These are phyloP conservation scores for Eimeria tenella DNA, from an alignment of 169 alveolate species.

Conservation along the genomic window DNA sequence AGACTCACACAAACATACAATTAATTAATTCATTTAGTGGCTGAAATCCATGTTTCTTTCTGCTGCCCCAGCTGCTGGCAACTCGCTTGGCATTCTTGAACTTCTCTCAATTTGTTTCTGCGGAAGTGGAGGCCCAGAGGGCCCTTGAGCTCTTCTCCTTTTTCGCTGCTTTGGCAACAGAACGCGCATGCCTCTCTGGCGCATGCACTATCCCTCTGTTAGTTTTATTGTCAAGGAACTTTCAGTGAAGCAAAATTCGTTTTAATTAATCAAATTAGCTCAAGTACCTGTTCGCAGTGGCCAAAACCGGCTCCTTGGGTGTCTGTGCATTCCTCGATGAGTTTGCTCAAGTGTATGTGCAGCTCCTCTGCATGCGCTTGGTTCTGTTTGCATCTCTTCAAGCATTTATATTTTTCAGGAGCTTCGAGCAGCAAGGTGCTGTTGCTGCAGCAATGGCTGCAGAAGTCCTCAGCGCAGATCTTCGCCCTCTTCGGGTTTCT, in stretches of 20 bases:
- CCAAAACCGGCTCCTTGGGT: conserved; percentile 28
- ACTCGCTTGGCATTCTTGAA: conserved; percentile 1
- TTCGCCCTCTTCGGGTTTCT: not conserved
- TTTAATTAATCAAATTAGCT: no score
- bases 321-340: conserved; percentile 40
- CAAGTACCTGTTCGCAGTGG: conserved; percentile 40
- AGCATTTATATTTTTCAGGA: not conserved
- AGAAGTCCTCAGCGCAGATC: conserved; percentile 23
- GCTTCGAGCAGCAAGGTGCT: conserved; percentile 2
- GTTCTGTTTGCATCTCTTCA: not conserved
- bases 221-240: not conserved
- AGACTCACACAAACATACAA: no score
- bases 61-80: not conserved
- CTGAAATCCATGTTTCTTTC: no score
- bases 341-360: not conserved
- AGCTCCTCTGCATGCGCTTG: not conserved
- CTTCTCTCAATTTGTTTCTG: not conserved
- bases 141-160: conserved; percentile 46
- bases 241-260: not conserved
- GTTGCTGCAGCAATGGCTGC: conserved; percentile 46
- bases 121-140: not conserved
- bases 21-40: no score
- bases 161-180: conserved; percentile 57
- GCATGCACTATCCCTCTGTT: conserved; percentile 43
- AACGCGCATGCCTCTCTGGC: conserved; percentile 58